phyloP scores from a whole-genome alignment of 768 basidiomycete species.

The Pholiota molesta region DNA sequence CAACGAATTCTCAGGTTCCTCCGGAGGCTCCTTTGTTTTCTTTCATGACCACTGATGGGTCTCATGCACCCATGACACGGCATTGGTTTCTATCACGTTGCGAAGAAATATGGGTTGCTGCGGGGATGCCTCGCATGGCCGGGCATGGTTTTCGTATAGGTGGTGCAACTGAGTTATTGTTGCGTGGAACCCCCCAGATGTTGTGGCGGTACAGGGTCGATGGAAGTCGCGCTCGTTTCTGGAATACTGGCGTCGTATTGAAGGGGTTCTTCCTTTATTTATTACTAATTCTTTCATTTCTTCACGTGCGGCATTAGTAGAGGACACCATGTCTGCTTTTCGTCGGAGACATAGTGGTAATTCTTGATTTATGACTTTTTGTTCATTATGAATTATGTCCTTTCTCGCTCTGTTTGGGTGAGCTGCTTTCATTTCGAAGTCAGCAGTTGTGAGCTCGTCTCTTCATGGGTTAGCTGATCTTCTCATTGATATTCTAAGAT shows the following conservation, averaged over 20 bases:
- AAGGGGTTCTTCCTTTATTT: conserved; percentile 22
- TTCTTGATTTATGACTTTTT: no score
- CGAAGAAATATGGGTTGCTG: conserved; percentile 13
- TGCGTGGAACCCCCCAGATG: conserved; percentile 31
- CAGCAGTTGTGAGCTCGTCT: no score
- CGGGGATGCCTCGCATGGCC: background rate
- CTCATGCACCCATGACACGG: background rate
- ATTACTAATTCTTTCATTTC: background rate
- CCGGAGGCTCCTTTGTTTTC: conserved; percentile 28
- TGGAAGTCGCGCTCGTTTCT: conserved; percentile 38
- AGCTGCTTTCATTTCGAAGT: no score
- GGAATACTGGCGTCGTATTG: no score
- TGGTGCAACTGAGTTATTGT: conserved; percentile 25
- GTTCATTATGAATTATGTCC: no score
- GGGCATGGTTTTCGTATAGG: conserved; percentile 30
- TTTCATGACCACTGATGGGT: background rate
- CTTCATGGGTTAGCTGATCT: no score
- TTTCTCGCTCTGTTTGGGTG: no score
- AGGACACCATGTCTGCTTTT: no score
- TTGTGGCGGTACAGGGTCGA: conserved; percentile 33
- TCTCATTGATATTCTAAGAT: no score
- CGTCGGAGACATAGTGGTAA: no score
- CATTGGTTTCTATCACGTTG: conserved; percentile 1
- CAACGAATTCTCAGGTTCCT: background rate
- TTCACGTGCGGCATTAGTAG: no score